These are phyloP conservation scores for Fonsecaea pedrosoi DNA, from an alignment of 2,329 filamentous ascomycete genomes.

Conservation along the genomic window DNA sequence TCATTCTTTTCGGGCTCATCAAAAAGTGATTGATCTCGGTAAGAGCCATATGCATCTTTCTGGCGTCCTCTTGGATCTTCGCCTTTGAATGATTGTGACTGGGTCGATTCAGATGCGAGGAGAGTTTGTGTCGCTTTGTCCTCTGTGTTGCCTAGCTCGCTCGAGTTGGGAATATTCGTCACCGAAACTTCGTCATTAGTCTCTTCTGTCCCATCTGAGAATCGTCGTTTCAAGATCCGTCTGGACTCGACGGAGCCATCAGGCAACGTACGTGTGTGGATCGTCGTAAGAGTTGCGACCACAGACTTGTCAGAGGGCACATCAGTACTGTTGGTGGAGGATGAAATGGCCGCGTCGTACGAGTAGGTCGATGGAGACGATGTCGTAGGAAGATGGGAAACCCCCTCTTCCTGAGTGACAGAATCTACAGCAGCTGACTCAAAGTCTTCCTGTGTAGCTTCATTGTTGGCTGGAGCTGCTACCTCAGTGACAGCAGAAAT, in stretches of 20 bases:
- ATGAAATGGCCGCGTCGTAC: not conserved
- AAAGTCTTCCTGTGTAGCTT: slow-evolving; percentile 16
- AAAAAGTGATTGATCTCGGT: not conserved
- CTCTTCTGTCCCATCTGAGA: slow-evolving; percentile 67
- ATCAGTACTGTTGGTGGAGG: slow-evolving; percentile 12
- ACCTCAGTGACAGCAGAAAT: slow-evolving; percentile 27
- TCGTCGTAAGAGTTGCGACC: slow-evolving; percentile 64
- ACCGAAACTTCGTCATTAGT: slow-evolving; percentile 56
- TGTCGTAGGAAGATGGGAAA: not conserved
- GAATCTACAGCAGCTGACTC: not conserved
- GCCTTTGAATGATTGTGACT: not conserved
- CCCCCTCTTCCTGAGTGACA: not conserved
- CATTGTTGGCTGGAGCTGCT: slow-evolving; percentile 27
- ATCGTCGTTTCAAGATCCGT: slow-evolving; percentile 63
- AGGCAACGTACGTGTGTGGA: slow-evolving; percentile 60
- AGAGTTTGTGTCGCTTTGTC: slow-evolving; percentile 27
- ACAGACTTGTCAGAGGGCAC: slow-evolving; percentile 42
- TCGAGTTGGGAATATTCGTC: not conserved
- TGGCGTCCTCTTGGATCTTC: not conserved
- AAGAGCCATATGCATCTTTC: not conserved
- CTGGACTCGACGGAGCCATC: slow-evolving; percentile 67
- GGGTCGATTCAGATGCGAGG: not conserved
- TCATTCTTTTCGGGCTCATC: not conserved
- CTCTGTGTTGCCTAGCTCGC: not conserved
- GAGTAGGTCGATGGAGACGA: slow-evolving; percentile 19